Conservation (phyloP, 1,139 yeast genomes). For the Hansenula lynferdii region DNA sequence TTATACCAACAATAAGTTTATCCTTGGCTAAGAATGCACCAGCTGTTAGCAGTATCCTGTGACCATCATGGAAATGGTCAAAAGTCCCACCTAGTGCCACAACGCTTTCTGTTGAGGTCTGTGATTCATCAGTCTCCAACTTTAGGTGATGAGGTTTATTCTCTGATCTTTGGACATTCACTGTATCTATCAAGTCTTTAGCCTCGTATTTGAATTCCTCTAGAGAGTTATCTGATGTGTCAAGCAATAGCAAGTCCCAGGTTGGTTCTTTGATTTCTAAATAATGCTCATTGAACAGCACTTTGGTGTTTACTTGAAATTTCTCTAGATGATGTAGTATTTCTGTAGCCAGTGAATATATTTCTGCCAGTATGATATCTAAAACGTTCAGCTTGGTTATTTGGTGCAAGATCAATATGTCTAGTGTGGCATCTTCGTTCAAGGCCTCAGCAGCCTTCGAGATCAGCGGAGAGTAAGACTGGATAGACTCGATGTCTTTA, state of each 20-base stretch:
- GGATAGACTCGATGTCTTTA: constrained; percentile 9
- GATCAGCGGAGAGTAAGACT: constrained; percentile 16
- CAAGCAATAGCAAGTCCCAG: constrained; percentile 17
- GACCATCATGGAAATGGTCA: constrained; percentile 96
- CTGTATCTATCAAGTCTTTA: constrained; percentile 6
- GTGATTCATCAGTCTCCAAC: constrained; percentile 13
- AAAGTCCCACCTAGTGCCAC: constrained; percentile 93
- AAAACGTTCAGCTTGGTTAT: constrained; percentile 15
- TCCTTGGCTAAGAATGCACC: constrained; percentile 56
- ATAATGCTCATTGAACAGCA: constrained; percentile 20
- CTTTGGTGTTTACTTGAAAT: constrained; percentile 11
- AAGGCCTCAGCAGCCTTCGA: constrained; percentile 10
- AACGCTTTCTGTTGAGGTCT: constrained; percentile 26
- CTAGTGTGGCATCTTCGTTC: constrained; percentile 13
- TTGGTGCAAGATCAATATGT: constrained; percentile 11
- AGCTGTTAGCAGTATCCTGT: constrained; percentile 74
- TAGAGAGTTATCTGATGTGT: constrained; percentile 9
- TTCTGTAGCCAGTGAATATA: constrained; percentile 15
- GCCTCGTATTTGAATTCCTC: constrained; percentile 8
- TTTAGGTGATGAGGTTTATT: constrained; percentile 1
- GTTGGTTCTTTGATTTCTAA: constrained; percentile 8
- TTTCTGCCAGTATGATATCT: constrained; percentile 18
- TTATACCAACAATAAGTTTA: constrained; percentile 71
- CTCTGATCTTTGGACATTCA: constrained; percentile 11
- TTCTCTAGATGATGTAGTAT: constrained; percentile 4